phyloP scores from a whole-genome alignment of 2,329 filamentous ascomycete species.

The Colletotrichum lentis region DNA sequence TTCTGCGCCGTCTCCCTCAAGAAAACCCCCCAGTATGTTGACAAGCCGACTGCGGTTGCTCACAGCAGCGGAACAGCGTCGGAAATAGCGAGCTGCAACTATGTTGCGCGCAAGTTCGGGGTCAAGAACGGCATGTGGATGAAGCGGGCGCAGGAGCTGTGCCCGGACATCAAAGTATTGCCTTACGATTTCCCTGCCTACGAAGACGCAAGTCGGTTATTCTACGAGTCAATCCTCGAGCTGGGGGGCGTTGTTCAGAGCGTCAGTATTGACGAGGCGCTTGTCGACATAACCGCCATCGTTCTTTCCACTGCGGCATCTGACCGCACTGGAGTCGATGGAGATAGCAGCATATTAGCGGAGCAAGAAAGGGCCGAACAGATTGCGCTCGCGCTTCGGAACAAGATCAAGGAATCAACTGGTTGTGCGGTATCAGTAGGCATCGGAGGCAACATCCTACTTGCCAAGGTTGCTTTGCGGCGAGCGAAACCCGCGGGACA shows the following conservation, averaged over 20 bases:
- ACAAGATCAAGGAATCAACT: conserved; percentile 75
- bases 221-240: conserved; percentile 84
- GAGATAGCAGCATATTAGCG: conserved; percentile 71
- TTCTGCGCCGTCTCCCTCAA: conserved; percentile 92
- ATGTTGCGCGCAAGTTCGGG: conserved; percentile 83
- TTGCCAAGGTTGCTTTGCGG: conserved; percentile 88
- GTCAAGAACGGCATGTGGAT: conserved; percentile 99
- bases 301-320: conserved; percentile 73
- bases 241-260: conserved; percentile 89
- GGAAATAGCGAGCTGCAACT: conserved; percentile 98
- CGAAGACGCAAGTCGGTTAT: conserved; percentile 86
- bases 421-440: conserved; percentile 91
- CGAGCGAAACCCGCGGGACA: conserved; percentile 96
- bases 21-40: conserved; percentile 74
- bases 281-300: conserved; percentile 80
- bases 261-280: conserved; percentile 94
- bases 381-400: conserved; percentile 73
- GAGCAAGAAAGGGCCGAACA: conserved; percentile 82
- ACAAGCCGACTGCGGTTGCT: conserved; percentile 87
- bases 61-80: conserved; percentile 86
- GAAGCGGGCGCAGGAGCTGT: conserved; percentile 84
- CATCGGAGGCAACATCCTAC: conserved; percentile 87
- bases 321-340: conserved; percentile 69
- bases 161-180: conserved; percentile 85
- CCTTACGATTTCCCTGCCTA: conserved; percentile 96